A percentile compares a stretch with the other conserved stretches of the same genome.
Conservation (phyloP, 805 yeast genomes). For the Barnettozyma populi region DNA sequence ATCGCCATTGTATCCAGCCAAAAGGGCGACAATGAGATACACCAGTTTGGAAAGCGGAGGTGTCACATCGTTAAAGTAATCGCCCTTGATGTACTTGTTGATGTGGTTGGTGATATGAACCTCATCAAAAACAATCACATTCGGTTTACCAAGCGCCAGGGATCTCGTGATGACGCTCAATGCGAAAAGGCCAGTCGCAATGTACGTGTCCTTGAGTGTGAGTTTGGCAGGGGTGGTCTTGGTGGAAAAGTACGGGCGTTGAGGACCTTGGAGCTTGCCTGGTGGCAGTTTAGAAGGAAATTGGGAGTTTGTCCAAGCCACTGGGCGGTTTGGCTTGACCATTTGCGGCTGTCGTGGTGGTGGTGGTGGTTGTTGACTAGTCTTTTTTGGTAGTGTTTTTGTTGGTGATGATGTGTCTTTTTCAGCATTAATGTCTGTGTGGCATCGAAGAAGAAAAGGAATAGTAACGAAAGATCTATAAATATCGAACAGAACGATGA, state of each 20-base stretch:
- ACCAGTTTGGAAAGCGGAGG: conserved; percentile 67
- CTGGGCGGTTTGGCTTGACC: conserved; percentile 12
- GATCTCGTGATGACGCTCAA: conserved; percentile 26
- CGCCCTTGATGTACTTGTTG: conserved; percentile 45
- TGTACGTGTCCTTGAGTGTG: conserved; percentile 15
- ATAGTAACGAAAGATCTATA: too few relatives aligned
- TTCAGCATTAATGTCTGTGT: too few relatives aligned
- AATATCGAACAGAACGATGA: too few relatives aligned
- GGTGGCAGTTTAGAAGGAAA: conserved; percentile 17
- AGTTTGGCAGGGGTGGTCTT: conserved; percentile 16
- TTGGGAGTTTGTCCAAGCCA: background rate
- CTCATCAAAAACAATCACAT: conserved; percentile 45
- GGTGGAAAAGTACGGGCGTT: conserved; percentile 29
- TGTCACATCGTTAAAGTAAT: conserved; percentile 64
- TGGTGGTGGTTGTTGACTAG: background rate
- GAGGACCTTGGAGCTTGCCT: conserved; percentile 29
- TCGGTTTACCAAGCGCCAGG: conserved; percentile 31
- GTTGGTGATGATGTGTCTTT: background rate
- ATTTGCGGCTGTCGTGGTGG: background rate
- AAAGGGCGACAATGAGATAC: conserved; percentile 46
- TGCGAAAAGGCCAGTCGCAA: conserved; percentile 19
- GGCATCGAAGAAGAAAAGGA: too few relatives aligned
- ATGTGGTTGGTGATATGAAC: conserved; percentile 37
- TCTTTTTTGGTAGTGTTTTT: background rate
- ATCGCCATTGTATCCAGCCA: conserved; percentile 47